Evolutionary conservation across 225 moss, liverwort and hornwort genomes (phyloP), one percentile per base, ranked within the genome.

Genomic region (Takakia lepidozioides): DNA sequence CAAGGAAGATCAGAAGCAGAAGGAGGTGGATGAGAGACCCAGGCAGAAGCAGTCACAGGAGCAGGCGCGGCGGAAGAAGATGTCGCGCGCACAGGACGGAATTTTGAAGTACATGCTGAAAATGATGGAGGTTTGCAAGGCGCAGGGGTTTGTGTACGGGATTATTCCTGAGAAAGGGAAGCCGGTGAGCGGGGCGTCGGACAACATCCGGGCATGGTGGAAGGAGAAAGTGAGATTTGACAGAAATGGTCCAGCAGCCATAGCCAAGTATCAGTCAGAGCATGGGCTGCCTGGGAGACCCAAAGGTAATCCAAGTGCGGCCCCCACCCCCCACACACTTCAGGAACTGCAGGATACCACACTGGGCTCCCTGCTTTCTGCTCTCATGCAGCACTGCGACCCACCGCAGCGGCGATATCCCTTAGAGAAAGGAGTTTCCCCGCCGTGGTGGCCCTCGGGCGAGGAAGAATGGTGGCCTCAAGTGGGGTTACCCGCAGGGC

Each of bases 41-140:
- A 73, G 72, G 66, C 95, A 90, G 27, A 95, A 90, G 71, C 95
- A 95, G 82, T 80, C 86, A 28, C 72, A 82, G 56, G 95, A 90
- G 66, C 95, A 95, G 62, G 95, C 95, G 20, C 55, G 95, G 51
- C 56, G 90, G 48, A 95, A 95, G 69, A 95, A 95, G 75, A 95
- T 95, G 95, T 90, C 90, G 6, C 79, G 95, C n/a, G 95, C 95
- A 27, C 90, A 90, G 51, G 95, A 95, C 25, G 95, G 90, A 59
- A 95, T 95, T 54, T 35, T 98, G 14, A 98, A 98, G 73, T 98
- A 98, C 37, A 98, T 98, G 95, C 52, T 98, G 34, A 98, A 98
- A 52, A 98, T 98, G 95, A 91, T 98, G 91, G 95, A 98, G 69
- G 95, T 98, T 7, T 98, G 95, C 36, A 82, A 98, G 58, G 95